A percentile compares a stretch with the other conserved stretches of the same genome.
Conservation (phyloP, 2,329 filamentous ascomycete genomes). For the Raffaelea ambrosiae region DNA sequence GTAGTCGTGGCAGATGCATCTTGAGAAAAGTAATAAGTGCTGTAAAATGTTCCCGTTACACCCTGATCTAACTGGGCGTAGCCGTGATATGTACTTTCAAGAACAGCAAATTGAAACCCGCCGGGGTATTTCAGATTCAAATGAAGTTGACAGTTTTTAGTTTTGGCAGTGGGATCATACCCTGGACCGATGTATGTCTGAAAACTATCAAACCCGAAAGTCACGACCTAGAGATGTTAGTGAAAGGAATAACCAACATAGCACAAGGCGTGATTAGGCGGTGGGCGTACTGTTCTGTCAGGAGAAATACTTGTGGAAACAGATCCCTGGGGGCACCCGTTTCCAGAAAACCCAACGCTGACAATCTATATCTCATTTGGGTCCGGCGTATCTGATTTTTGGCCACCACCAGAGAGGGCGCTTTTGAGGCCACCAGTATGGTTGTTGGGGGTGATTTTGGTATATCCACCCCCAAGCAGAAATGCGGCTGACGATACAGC, state of each 20-base stretch:
- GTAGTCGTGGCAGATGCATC: slow-evolving; percentile 34
- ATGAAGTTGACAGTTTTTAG: slow-evolving; percentile 41
- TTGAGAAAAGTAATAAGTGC: slow-evolving; percentile 39
- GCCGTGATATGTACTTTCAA: slow-evolving; percentile 40
- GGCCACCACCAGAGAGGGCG: too few species aligned
- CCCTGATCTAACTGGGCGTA: slow-evolving; percentile 36
- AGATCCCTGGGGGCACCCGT: slow-evolving; percentile 33
- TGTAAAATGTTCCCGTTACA: slow-evolving; percentile 34
- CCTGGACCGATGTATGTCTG: slow-evolving; percentile 39
- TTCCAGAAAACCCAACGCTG: slow-evolving; percentile 31
- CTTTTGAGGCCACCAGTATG: too few species aligned
- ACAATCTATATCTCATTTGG: slow-evolving; percentile 31
- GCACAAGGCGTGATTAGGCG: too few species aligned
- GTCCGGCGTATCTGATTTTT: slow-evolving; percentile 22
- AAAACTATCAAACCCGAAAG: slow-evolving; percentile 37
- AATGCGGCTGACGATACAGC: too few species aligned
- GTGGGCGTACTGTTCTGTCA: slow-evolving; percentile 28
- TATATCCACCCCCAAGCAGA: too few species aligned
- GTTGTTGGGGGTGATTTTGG: too few species aligned
- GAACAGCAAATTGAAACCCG: slow-evolving; percentile 36
- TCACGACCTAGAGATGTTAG: slow-evolving; percentile 22
- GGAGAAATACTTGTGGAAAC: slow-evolving; percentile 33
- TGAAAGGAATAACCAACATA: too few species aligned
- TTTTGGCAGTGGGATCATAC: slow-evolving; percentile 23
- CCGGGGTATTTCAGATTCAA: slow-evolving; percentile 36